phyloP scores from a whole-genome alignment of 768 basidiomycete species.

The Suillus ampliporus region DNA sequence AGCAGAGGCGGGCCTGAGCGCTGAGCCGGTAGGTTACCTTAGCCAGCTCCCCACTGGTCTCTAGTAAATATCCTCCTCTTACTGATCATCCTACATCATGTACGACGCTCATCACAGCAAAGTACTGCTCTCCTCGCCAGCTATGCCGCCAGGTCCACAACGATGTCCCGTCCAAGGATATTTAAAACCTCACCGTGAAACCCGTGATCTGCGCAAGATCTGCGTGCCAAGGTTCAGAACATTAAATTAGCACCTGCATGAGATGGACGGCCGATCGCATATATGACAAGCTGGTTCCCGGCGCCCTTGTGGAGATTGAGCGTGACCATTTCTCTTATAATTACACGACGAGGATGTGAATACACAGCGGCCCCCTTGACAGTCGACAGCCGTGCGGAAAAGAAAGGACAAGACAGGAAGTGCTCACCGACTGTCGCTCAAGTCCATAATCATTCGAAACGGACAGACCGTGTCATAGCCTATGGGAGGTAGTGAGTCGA shows the following conservation, averaged over 20 bases:
- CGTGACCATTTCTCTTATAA: too few species aligned
- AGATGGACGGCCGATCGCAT: background rate
- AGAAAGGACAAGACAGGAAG: background rate
- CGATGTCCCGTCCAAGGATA: too few species aligned
- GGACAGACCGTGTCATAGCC: background rate
- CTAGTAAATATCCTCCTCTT: background rate
- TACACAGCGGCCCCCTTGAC: background rate
- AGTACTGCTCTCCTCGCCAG: too few species aligned
- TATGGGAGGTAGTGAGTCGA: background rate
- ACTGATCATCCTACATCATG: background rate
- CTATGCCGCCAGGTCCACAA: too few species aligned
- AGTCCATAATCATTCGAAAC: background rate
- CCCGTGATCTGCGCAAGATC: background rate
- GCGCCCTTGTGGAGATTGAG: too few species aligned
- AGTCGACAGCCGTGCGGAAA: background rate
- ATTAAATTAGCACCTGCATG: background rate
- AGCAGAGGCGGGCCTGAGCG: background rate
- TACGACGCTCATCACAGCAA: too few species aligned
- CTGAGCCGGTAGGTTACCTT: background rate
- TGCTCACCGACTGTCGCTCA: too few species aligned
- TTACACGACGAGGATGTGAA: too few species aligned
- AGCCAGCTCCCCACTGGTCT: background rate
- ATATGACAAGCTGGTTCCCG: background rate
- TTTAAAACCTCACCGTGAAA: too few species aligned
- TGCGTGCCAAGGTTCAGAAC: background rate